These are phyloP conservation scores for Sporodiniella umbellata DNA, from an alignment of 371 early-diverging fungal species.

Conservation along the genomic window DNA sequence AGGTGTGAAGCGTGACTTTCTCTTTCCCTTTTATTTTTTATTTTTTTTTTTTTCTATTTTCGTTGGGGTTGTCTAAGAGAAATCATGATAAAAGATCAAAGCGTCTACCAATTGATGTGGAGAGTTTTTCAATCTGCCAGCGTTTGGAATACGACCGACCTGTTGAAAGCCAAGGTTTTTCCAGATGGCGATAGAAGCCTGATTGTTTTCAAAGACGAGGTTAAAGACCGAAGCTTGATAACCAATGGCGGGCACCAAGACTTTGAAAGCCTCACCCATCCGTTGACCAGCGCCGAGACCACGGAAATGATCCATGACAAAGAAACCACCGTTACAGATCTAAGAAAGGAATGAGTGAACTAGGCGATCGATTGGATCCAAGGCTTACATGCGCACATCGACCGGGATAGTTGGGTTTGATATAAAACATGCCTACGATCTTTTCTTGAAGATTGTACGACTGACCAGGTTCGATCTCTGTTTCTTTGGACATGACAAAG, in stretches of 20 bases:
- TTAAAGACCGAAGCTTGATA: slow-evolving; percentile 80
- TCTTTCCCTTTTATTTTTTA: background rate
- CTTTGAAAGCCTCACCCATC: slow-evolving; percentile 66
- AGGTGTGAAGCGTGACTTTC: background rate
- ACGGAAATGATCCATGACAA: slow-evolving; percentile 51
- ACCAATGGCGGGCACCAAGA: slow-evolving; percentile 63
- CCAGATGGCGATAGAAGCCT: slow-evolving; percentile 67
- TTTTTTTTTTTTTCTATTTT: background rate
- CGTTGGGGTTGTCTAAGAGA: too few species aligned
- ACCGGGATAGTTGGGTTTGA: slow-evolving; percentile 79
- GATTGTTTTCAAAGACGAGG: slow-evolving; percentile 73
- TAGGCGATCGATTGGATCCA: background rate
- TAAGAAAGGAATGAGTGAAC: background rate
- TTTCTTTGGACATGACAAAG: slow-evolving; percentile 47
- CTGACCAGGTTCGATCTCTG: slow-evolving; percentile 17
- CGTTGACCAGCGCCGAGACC: slow-evolving; percentile 63
- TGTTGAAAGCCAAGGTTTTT: slow-evolving; percentile 61
- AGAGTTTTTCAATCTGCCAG: slow-evolving; percentile 50
- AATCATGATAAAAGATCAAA: slow-evolving; percentile 72
- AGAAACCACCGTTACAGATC: slow-evolving; percentile 74
- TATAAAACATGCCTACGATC: slow-evolving; percentile 68
- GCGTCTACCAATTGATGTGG: slow-evolving; percentile 67
- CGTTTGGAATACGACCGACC: slow-evolving; percentile 67
- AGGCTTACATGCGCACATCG: slow-evolving; percentile 54
- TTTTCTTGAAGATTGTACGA: slow-evolving; percentile 39